Percentiles rank a stretch among this genome's conserved stretches.
phyloP scores from a whole-genome alignment of 2,329 filamentous ascomycete species.

The Penicillium hordei region DNA sequence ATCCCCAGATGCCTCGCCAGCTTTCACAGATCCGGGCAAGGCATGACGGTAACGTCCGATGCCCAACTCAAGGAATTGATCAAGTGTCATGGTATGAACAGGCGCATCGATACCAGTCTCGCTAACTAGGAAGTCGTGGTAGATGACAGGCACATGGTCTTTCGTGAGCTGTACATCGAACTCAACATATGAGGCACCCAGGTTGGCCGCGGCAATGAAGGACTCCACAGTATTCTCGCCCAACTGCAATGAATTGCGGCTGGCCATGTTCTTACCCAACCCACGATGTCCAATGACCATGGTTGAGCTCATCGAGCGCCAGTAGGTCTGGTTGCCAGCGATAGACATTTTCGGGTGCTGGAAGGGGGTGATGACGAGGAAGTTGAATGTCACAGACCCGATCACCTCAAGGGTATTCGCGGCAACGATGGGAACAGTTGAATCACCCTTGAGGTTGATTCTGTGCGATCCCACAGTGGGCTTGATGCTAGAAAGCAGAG shows the following conservation, averaged over 20 bases:
- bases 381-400: slow-evolving; percentile 94
- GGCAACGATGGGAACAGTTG: slow-evolving; percentile 86
- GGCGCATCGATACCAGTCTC: slow-evolving; percentile 97
- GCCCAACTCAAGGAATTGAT: slow-evolving; percentile 87
- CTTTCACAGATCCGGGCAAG: slow-evolving; percentile 38
- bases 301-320: slow-evolving; percentile 86
- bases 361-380: slow-evolving; percentile 91
- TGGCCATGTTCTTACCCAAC: slow-evolving; percentile 83
- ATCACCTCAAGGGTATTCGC: slow-evolving; percentile 83
- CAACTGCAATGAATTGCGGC: slow-evolving; percentile 83
- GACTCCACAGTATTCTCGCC: slow-evolving; percentile 95
- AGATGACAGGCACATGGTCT: slow-evolving; percentile 95
- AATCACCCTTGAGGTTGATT: slow-evolving; percentile 89
- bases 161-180: slow-evolving; percentile 97
- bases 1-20: slow-evolving; percentile 17
- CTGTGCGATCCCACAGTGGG: slow-evolving; percentile 78
- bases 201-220: slow-evolving; percentile 91
- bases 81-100: slow-evolving; percentile 88
- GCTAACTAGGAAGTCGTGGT: slow-evolving; percentile 96
- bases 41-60: slow-evolving; percentile 45
- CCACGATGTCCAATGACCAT: slow-evolving; percentile 76
- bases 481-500: slow-evolving; percentile 81
- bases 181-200: slow-evolving; percentile 74
- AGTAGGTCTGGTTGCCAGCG: slow-evolving; percentile 88
- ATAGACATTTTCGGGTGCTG: slow-evolving; percentile 91